These are phyloP conservation scores for Chamaenerion angustifolium DNA, from an alignment of 345 rosid genomes.

Conservation along the genomic window DNA sequence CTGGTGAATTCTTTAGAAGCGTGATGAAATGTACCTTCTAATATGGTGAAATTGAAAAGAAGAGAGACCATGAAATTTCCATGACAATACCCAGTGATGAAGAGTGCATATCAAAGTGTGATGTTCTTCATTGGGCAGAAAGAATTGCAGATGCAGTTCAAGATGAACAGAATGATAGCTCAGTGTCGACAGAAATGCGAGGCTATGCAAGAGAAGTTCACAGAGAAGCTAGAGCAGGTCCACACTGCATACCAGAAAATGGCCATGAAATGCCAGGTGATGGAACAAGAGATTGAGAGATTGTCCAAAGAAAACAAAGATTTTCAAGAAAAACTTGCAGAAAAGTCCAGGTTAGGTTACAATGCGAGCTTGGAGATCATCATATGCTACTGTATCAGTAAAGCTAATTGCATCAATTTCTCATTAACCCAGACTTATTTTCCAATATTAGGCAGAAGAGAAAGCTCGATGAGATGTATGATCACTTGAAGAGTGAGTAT, in stretches of 20 bases:
- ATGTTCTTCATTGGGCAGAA: conserved; percentile 81
- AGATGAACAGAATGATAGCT: conserved; percentile 65
- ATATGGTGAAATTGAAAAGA: conserved; percentile 1
- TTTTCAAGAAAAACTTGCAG: conserved; percentile 88
- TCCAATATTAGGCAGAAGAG: conserved; percentile 68
- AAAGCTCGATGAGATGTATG: conserved; percentile 97
- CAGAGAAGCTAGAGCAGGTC: conserved; percentile 84
- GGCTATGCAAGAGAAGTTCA: conserved; percentile 74
- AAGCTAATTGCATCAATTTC: neutral
- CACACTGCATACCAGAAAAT: conserved; percentile 84
- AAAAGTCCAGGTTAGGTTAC: conserved; percentile 60
- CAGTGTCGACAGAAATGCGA: conserved; percentile 90
- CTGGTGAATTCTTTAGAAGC: conserved; percentile 2
- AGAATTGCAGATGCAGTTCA: conserved; percentile 90
- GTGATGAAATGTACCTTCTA: neutral
- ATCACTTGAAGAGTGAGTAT: conserved; percentile 64
- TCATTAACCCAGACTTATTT: neutral
- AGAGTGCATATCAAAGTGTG: conserved; percentile 79
- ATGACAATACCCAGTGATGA: conserved; percentile 60
- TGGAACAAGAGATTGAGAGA: conserved; percentile 83
- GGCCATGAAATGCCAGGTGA: conserved; percentile 75
- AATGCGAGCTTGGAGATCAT: neutral
- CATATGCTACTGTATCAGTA: neutral
- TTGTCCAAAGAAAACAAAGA: conserved; percentile 87
- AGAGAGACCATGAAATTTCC: conserved; percentile 17